phyloP scores from a whole-genome alignment of 78 protist species.

The Dictyostelium brefeldianum region DNA sequence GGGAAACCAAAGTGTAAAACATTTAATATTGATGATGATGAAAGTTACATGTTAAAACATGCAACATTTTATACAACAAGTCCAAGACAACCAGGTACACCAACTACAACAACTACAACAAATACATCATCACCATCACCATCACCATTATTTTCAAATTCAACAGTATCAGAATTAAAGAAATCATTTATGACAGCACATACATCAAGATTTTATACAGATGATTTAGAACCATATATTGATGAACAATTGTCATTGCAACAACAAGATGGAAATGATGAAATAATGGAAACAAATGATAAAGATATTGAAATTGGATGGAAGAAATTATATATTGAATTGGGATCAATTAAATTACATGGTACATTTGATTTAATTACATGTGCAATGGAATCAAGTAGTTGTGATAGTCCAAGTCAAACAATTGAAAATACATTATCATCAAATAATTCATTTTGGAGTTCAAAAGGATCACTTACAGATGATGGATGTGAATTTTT shows the following conservation, averaged over 20 bases:
- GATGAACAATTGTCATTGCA: not conserved
- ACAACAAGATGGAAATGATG: not conserved
- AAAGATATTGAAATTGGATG: not conserved
- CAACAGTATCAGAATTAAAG: slow-evolving; percentile 11
- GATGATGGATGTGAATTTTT: slow-evolving; percentile 20
- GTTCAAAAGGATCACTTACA: slow-evolving; percentile 32
- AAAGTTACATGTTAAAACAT: slow-evolving; percentile 8
- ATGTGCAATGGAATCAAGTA: slow-evolving; percentile 12
- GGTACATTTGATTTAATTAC: slow-evolving; percentile 27
- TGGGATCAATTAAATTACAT: slow-evolving; percentile 41
- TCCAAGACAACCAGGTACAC: slow-evolving; percentile 13
- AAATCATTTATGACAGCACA: slow-evolving; percentile 25
- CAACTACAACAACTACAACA: not conserved
- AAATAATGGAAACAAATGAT: not conserved
- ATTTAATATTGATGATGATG: not conserved
- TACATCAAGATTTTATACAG: slow-evolving; percentile 29
- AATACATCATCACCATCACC: not conserved
- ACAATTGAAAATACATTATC: slow-evolving; percentile 44
- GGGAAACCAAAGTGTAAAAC: slow-evolving; percentile 78
- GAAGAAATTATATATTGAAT: slow-evolving; percentile 45
- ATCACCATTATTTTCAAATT: slow-evolving; percentile 9
- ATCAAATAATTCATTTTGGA: slow-evolving; percentile 39
- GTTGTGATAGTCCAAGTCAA: slow-evolving; percentile 42
- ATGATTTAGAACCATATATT: slow-evolving; percentile 29
- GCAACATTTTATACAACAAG: slow-evolving; percentile 20